Percentiles rank a stretch among this genome's conserved stretches.
phyloP scores from a whole-genome alignment of 2,329 filamentous ascomycete species.

The Phyllosticta citribraziliensis region DNA sequence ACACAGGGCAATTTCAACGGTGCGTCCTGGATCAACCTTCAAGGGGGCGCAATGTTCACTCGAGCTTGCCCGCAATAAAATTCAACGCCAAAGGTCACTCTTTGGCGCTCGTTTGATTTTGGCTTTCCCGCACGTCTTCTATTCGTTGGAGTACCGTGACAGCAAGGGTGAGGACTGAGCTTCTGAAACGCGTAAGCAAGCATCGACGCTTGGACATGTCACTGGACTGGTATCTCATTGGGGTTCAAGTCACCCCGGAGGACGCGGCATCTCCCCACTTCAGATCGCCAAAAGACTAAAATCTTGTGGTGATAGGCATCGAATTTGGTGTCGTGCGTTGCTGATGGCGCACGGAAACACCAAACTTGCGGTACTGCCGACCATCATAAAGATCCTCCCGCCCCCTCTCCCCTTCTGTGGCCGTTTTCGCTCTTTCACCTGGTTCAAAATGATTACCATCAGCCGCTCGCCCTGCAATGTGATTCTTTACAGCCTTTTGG shows the following conservation, averaged over 20 bases:
- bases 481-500: neutral
- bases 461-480: neutral
- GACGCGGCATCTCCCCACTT: neutral
- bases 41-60: neutral
- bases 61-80: neutral
- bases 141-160: neutral
- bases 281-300: neutral
- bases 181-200: neutral
- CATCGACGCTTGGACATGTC: neutral
- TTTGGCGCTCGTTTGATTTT: neutral
- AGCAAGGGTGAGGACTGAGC: neutral
- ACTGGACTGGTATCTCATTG: neutral
- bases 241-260: neutral
- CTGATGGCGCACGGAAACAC: neutral
- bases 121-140: neutral
- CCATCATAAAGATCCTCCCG: neutral
- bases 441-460: neutral
- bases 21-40: neutral
- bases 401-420: neutral
- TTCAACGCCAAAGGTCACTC: neutral
- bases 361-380: neutral
- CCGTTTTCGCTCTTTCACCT: neutral
- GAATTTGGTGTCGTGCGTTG: neutral
- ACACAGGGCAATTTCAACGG: neutral
- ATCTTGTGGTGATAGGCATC: neutral